Evolutionary conservation across 2,329 filamentous ascomycete genomes (phyloP), one percentile per base, ranked within the genome.

Genomic region (Calycina herbarum): DNA sequence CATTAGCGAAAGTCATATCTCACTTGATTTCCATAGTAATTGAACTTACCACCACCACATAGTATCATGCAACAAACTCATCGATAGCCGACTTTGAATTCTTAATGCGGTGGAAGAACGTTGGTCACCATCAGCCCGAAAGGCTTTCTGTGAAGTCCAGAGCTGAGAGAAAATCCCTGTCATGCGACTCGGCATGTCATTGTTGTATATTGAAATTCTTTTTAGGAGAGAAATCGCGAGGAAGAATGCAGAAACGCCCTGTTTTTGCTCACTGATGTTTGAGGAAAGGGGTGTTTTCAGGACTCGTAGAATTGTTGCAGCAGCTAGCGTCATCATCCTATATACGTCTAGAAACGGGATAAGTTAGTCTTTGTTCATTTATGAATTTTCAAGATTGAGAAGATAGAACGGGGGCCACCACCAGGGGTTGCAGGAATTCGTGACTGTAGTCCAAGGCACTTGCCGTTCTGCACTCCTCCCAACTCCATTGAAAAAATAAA

Each of bases 11-110:
- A 11, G 5, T 40, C 1, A 4, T 5, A 5, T 40, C 5, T 40
- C 38, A 15, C 27, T 27, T 17, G 51, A 11, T 38, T 20, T 5
- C 27, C 20, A 38, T 35, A 40, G 6, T 3, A 8, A 24, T 20
- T 24, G 20, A 13, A 54, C 62, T 57, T 17, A 61, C 63, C 63
- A 64, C 63, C 64, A 61, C 65, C 65, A 66, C 65, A 66, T 66
- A 8, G 62, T 65, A 27, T 67, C 66, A 59, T 67, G 63, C 17
- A 67, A 40, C n/a, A 65, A 24, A 60, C 66, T 67, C 66, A 67
- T 67, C 11, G 59, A 62, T 8, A 67, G 57, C 57, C 66, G 56
- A 58, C 66, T 65, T 42, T 65, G 62, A 24, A 64, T 65, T 31
- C 66, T 64, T 33, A 67, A 17, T 8, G 59, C 56, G n/a, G 61